phyloP scores from a whole-genome alignment of 202 grass and related monocot genomes.

The Hordeum pubiflorum region DNA sequence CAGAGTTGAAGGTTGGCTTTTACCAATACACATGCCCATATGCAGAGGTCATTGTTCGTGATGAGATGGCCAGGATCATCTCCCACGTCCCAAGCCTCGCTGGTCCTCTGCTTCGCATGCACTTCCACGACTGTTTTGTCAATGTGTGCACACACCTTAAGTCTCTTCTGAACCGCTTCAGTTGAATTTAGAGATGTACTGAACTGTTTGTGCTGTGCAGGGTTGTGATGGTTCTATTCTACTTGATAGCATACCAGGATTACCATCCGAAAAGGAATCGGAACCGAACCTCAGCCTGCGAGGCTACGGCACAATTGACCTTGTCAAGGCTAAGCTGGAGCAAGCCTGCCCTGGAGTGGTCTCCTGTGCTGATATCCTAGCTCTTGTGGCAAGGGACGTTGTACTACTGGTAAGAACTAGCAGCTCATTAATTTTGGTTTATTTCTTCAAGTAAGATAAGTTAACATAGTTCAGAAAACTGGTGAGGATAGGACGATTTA shows the following conservation, averaged over 20 bases:
- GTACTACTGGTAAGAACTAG: conserved; percentile 59
- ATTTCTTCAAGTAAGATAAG: background rate
- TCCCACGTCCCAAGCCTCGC: conserved; percentile 40
- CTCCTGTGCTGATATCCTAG: conserved; percentile 76
- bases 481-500: background rate
- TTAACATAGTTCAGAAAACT: background rate
- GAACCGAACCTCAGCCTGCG: conserved; percentile 52
- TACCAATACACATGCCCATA: conserved; percentile 55
- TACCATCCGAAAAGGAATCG: conserved; percentile 54
- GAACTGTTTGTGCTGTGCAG: conserved; percentile 26
- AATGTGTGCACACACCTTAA: conserved; percentile 35
- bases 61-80: conserved; percentile 43
- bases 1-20: conserved; percentile 50
- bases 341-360: conserved; percentile 69
- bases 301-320: conserved; percentile 62
- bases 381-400: conserved; percentile 72
- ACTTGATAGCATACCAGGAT: conserved; percentile 36
- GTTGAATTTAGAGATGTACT: background rate
- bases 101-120: conserved; percentile 59
- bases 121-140: conserved; percentile 94
- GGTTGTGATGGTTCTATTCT: conserved; percentile 81
- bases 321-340: conserved; percentile 65
- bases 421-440: background rate
- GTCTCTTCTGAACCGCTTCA: background rate
- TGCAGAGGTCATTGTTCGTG: conserved; percentile 43